Evolutionary conservation across 768 basidiomycete genomes (phyloP).

Genomic region (Holtermannia corniformis): DNA sequence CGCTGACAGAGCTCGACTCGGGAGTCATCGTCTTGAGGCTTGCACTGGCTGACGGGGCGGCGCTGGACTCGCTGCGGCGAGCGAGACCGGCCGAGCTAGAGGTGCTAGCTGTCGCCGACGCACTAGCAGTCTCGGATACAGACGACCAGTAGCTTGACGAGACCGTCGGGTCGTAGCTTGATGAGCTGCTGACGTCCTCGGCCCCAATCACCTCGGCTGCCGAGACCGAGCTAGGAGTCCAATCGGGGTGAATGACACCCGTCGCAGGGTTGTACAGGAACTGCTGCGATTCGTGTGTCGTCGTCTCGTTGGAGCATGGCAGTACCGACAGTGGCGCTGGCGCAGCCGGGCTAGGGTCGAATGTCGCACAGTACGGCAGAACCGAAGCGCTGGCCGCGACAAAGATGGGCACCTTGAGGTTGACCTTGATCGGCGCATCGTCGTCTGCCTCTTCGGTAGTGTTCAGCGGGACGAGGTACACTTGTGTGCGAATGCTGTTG

Average conservation of each 20-base stretch:
- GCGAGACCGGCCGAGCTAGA: no score
- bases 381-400: conserved; percentile 41
- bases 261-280: conserved; percentile 52
- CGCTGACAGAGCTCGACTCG: no score
- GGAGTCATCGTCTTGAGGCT: no score
- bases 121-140: no score
- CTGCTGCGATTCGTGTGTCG: conserved; percentile 48
- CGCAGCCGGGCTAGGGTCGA: conserved; percentile 48
- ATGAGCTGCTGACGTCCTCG: no score
- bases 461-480: conserved; percentile 43
- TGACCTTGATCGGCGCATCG: conserved; percentile 39
- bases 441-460: conserved; percentile 7
- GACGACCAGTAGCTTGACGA: no score
- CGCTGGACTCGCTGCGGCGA: no score
- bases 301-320: conserved; percentile 42
- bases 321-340: conserved; percentile 50
- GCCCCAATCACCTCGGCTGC: no score
- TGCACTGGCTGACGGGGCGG: no score
- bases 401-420: conserved; percentile 47
- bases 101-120: no score
- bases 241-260: conserved; percentile 52
- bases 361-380: conserved; percentile 54
- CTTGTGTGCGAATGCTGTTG: conserved; percentile 45
- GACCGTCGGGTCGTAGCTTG: conserved; percentile 36
- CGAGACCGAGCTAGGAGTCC: no score